Conservation (phyloP, 2,329 filamentous ascomycete species). For the Colletotrichum nymphaeae region DNA sequence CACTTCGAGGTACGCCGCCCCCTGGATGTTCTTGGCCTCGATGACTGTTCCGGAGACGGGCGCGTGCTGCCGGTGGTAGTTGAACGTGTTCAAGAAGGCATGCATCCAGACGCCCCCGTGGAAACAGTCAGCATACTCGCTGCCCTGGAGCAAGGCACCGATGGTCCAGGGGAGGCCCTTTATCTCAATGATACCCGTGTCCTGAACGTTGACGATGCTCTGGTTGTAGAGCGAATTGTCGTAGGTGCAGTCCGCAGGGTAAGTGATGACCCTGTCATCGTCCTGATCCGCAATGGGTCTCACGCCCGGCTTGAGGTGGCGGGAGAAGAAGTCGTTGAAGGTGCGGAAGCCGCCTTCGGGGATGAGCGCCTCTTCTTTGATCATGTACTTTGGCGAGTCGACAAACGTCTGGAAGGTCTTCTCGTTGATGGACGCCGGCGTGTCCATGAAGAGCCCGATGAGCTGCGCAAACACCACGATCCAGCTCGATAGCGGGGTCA, state of each 20-base stretch:
- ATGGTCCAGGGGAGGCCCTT: conserved; percentile 53
- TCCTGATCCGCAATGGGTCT: conserved; percentile 44
- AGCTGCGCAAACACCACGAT: conserved; percentile 49
- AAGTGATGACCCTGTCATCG: conserved; percentile 45
- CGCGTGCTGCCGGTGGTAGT: conserved; percentile 56
- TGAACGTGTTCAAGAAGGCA: conserved; percentile 50
- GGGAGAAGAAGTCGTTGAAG: conserved; percentile 55
- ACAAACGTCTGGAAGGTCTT: conserved; percentile 46
- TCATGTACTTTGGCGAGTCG: conserved; percentile 44
- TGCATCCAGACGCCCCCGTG: conserved; percentile 54
- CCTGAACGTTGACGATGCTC: conserved; percentile 40
- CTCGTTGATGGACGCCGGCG: conserved; percentile 44
- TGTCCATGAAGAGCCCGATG: conserved; percentile 50
- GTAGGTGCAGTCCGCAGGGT: conserved; percentile 51
- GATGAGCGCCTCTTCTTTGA: conserved; percentile 42
- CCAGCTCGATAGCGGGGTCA: conserved; percentile 50
- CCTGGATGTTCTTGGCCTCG: conserved; percentile 50
- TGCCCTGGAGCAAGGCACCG: conserved; percentile 46
- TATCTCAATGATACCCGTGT: conserved; percentile 44
- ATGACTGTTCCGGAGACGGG: conserved; percentile 51
- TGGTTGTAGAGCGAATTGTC: conserved; percentile 39
- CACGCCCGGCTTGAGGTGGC: conserved; percentile 47
- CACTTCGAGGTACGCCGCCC: conserved; percentile 51
- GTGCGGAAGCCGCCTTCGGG: conserved; percentile 46
- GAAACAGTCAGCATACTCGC: conserved; percentile 45